Evolutionary conservation across 495 filamentous ascomycete genomes (phyloP).

Genomic region (Jackrogersella multiformis): DNA sequence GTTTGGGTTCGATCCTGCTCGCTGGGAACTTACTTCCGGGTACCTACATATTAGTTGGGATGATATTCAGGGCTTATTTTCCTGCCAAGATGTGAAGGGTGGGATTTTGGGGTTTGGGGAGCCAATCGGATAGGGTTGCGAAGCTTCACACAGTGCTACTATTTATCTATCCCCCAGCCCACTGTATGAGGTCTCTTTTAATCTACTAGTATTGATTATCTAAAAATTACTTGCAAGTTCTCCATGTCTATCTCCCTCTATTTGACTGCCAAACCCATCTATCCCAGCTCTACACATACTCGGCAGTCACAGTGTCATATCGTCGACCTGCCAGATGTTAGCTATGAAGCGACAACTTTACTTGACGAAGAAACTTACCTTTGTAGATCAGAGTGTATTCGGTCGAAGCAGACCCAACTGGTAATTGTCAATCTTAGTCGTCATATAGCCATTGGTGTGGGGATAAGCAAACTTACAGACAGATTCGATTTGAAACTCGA

Average conservation of each 20-base stretch:
- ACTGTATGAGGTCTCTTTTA: no score
- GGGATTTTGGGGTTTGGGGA: background rate
- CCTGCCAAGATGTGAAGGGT: background rate
- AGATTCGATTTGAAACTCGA: background rate
- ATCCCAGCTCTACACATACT: background rate
- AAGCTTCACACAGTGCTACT: background rate
- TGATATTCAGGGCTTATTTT: no score
- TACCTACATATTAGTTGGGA: no score
- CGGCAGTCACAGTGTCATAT: background rate
- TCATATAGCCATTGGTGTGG: background rate
- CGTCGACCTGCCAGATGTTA: background rate
- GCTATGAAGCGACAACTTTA: background rate
- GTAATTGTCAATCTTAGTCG: background rate
- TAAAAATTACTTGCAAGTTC: no score
- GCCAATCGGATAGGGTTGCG: background rate
- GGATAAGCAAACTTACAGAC: background rate
- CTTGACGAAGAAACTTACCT: background rate
- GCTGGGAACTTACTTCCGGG: no score
- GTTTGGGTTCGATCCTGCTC: no score
- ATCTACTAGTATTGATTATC: no score
- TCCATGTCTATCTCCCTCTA: no score
- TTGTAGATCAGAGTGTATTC: background rate
- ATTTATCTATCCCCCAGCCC: no score
- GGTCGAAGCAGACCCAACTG: background rate
- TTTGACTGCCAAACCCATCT: background rate